These are phyloP conservation scores for Hypoxylon sp. DNA, from an alignment of 2,329 filamentous ascomycete genomes.

Conservation along the genomic window DNA sequence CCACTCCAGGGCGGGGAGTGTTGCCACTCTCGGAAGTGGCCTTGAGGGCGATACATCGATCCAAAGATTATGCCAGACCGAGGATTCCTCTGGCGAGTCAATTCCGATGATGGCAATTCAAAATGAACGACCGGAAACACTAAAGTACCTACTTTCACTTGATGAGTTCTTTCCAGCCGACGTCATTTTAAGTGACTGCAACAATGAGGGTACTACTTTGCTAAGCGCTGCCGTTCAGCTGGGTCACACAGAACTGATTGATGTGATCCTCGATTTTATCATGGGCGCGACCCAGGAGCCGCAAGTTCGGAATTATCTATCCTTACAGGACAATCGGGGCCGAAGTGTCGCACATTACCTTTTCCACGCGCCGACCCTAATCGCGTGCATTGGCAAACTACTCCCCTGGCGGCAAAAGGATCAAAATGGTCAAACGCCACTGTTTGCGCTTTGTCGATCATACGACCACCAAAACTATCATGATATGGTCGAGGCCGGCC, in stretches of 20 bases:
- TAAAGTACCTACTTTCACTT: conserved; percentile 82
- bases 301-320: conserved; percentile 73
- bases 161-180: conserved; percentile 77
- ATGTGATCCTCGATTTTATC: conserved; percentile 77
- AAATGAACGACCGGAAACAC: conserved; percentile 72
- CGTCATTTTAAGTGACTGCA: conserved; percentile 81
- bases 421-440: conserved; percentile 95
- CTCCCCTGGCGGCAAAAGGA: conserved; percentile 91
- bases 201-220: conserved; percentile 88
- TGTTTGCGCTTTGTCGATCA: conserved; percentile 93
- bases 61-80: conserved; percentile 77
- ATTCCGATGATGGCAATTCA: conserved; percentile 88
- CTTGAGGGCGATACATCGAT: conserved; percentile 89
- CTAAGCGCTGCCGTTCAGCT: conserved; percentile 91
- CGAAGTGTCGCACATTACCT: conserved; percentile 95
- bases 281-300: conserved; percentile 63
- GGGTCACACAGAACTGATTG: conserved; percentile 77
- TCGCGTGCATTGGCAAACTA: conserved; percentile 76
- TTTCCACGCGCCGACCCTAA: conserved; percentile 87
- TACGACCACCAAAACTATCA: conserved; percentile 92
- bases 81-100: conserved; percentile 78
- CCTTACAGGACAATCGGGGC: conserved; percentile 81
- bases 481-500: conserved; percentile 83
- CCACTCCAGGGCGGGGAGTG: conserved; percentile 79
- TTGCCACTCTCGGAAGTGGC: conserved; percentile 75